Base-by-base conservation (phyloP, 768 basidiomycete species). In the Boletus rufocinnamomeus region DNA sequence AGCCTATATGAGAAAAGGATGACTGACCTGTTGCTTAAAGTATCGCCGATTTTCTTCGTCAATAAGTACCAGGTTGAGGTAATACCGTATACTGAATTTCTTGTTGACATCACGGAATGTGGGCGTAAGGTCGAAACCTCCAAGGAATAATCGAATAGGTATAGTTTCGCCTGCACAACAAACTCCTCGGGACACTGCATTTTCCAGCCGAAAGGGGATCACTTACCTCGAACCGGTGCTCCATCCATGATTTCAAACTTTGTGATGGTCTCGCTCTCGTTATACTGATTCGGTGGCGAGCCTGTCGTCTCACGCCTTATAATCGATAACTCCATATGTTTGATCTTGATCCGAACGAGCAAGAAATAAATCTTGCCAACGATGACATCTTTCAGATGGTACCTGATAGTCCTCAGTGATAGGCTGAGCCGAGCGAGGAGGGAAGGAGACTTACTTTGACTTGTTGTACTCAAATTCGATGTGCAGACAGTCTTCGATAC, bases 401-500 rank as follows among this genome's bases (percentile, higher is more conserved):
- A 99, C 76, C 96, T 99, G 21, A 44, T 49, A 17, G 40, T 44
- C 9, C 34, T 34, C 41, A 19, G 59, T 53, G 57, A 64, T 32
- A 37, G 38, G 21, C 48, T 16, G 16, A 51, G 13, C 40, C 44
- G 44, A 19, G 55, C n/a, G 45, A 37, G 32, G 21, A 46, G 21
- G 6, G 35, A 21, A 43, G 5, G 1, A 19, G 16, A 79, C 90
- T 63, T 58, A 93, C 96, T 99, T 98, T 56, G 95, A 96, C 73
- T 98, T 98, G 81, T 99, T 98, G 77, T 99, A 98, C 77, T 98
- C 97, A 63, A 98, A 98, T 72, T 98, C 97, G 66, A 98, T 99
- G 72, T 98, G 96, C 66, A 98, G 75, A 73, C 97, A 98, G 69
- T 98, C 97, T 72, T 98, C 97, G 59, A 99, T 99, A 9, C 97